phyloP scores from a whole-genome alignment of 2,329 filamentous ascomycete genomes.

The Xylariomycetidae sp. region DNA sequence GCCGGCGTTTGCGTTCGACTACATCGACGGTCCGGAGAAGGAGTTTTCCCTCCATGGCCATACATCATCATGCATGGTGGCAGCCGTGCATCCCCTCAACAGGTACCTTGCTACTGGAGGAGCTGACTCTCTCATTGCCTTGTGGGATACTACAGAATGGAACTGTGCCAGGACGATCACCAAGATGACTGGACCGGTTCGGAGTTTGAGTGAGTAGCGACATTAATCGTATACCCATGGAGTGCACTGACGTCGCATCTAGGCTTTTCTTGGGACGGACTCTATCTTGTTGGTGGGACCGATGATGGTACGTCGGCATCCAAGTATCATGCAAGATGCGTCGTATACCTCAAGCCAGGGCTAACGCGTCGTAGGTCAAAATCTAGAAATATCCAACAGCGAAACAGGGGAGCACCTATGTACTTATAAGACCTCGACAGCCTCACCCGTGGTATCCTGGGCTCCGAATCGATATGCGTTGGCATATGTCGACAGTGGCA shows the following conservation, averaged over 20 bases:
- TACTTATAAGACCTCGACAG: conserved; percentile 62
- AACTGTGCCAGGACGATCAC: conserved; percentile 68
- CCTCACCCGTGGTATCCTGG: conserved; percentile 68
- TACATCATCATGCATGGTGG: conserved; percentile 65
- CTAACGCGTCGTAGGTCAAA: conserved; percentile 52
- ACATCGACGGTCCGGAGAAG: conserved; percentile 35
- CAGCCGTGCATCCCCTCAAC: conserved; percentile 66
- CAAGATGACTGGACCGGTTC: conserved; percentile 64
- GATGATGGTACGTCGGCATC: conserved; percentile 61
- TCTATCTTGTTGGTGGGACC: conserved; percentile 68
- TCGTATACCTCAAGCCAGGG: too few relatives aligned
- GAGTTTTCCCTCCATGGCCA: conserved; percentile 67
- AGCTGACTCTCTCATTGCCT: conserved; percentile 67
- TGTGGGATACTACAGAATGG: conserved; percentile 78
- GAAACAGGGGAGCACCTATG: conserved; percentile 71
- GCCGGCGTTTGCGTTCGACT: conserved; percentile 47
- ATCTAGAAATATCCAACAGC: conserved; percentile 65
- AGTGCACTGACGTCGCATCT: too few relatives aligned
- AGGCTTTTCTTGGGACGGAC: conserved; percentile 76
- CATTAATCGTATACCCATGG: too few relatives aligned
- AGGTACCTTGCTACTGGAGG: conserved; percentile 71
- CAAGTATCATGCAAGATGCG: too few relatives aligned
- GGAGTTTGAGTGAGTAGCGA: conserved; percentile 62
- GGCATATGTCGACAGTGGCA: conserved; percentile 67
- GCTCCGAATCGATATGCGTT: conserved; percentile 70